Evolutionary conservation across 2,329 filamentous ascomycete genomes (phyloP).

Genomic region (Colletotrichum tabaci): DNA sequence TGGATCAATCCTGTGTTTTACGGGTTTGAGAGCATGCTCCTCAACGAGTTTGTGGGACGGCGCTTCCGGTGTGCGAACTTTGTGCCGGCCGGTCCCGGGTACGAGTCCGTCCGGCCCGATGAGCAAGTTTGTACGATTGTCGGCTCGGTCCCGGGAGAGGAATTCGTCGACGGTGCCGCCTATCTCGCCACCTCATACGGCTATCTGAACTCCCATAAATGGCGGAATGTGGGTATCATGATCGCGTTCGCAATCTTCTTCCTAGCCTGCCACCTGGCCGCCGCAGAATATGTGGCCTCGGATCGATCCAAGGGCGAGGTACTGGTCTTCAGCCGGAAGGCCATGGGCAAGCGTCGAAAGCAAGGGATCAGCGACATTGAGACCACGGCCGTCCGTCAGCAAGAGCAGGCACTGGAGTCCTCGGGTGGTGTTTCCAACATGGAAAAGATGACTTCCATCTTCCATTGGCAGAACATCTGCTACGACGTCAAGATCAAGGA

Average conservation of each 20-base stretch:
- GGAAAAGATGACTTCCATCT: conserved; percentile 71
- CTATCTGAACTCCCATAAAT: conserved; percentile 62
- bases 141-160: conserved; percentile 60
- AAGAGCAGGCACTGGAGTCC: neutral
- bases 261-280: conserved; percentile 62
- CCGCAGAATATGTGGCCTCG: conserved; percentile 60
- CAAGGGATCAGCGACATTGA: neutral
- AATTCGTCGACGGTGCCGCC: conserved; percentile 58
- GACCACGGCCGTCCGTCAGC: neutral
- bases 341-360: neutral
- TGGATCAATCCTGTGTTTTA: conserved; percentile 68
- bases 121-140: conserved; percentile 60
- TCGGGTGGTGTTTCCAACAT: conserved; percentile 37
- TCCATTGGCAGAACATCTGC: conserved; percentile 77
- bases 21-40: conserved; percentile 76
- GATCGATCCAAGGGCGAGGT: conserved; percentile 73
- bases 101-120: conserved; percentile 24
- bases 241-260: conserved; percentile 65
- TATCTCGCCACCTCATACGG: conserved; percentile 60
- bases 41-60: conserved; percentile 73
- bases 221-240: conserved; percentile 70
- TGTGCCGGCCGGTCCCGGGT: conserved; percentile 37
- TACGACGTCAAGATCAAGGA: conserved; percentile 79
- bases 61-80: conserved; percentile 54
- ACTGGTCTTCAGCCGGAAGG: conserved; percentile 70